These are phyloP conservation scores for Colletotrichum spaethianum DNA, from an alignment of 2,329 filamentous ascomycete species.

Conservation along the genomic window DNA sequence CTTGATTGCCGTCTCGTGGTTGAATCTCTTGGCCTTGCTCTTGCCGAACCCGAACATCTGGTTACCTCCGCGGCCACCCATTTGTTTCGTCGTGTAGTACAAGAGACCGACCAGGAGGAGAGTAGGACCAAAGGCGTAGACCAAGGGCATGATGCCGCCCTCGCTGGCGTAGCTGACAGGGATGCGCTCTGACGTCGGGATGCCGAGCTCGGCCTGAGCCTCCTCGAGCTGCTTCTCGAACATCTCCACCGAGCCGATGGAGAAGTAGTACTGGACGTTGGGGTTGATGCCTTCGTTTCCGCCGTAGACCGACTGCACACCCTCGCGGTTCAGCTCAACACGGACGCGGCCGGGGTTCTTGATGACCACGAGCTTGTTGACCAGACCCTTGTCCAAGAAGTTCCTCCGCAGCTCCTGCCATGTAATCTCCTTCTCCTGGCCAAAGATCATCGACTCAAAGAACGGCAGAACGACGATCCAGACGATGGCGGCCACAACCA, in stretches of 20 bases:
- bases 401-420: constrained; percentile 97
- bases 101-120: constrained; percentile 87
- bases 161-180: constrained; percentile 90
- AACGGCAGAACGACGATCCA: constrained; percentile 62
- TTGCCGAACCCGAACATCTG: constrained; percentile 97
- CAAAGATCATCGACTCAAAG: constrained; percentile 58
- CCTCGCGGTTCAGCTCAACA: constrained; percentile 84
- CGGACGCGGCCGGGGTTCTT: constrained; percentile 77
- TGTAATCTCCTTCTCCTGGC: constrained; percentile 80
- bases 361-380: constrained; percentile 91
- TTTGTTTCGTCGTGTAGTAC: constrained; percentile 83
- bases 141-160: constrained; percentile 78
- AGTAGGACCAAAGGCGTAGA: constrained; percentile 88
- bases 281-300: constrained; percentile 77
- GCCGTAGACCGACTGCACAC: constrained; percentile 78
- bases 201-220: constrained; percentile 88
- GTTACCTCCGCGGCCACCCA: constrained; percentile 77
- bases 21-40: constrained; percentile 97
- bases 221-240: constrained; percentile 92
- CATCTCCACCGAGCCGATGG: constrained; percentile 92
- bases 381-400: constrained; percentile 95
- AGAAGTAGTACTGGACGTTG: constrained; percentile 90
- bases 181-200: constrained; percentile 90
- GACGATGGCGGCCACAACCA: constrained; percentile 65
- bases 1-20: constrained; percentile 95